Conservation (phyloP, 1,284 basidiomycete species). For the Laetiporus sulphureus region DNA sequence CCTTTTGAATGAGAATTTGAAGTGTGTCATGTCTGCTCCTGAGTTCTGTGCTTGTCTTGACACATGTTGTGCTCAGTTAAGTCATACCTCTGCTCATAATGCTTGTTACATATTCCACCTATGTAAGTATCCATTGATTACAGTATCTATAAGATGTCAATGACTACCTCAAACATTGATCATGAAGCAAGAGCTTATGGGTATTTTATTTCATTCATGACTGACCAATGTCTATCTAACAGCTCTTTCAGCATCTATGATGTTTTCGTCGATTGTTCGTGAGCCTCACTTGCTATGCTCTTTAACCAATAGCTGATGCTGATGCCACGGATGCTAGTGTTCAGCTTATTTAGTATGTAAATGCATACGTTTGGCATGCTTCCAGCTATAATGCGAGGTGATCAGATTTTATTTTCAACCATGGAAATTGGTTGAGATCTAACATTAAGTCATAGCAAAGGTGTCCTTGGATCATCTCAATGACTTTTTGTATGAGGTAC, state of each 20-base stretch:
- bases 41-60: conserved; percentile 11
- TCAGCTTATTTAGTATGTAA: conserved; percentile 30
- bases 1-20: conserved; percentile 26
- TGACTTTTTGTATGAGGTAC: conserved; percentile 37
- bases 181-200: conserved; percentile 26
- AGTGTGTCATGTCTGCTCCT: conserved; percentile 21
- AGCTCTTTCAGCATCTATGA: conserved; percentile 25
- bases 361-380: conserved; percentile 27
- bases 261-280: conserved; percentile 36
- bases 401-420: neutral
- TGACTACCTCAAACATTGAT: conserved; percentile 24
- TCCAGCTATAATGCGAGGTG: conserved; percentile 24
- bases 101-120: conserved; percentile 60
- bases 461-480: conserved; percentile 45
- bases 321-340: conserved; percentile 17
- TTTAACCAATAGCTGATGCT: neutral
- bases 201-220: conserved; percentile 7
- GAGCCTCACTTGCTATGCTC: conserved; percentile 2
- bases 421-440: neutral
- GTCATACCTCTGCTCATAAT: conserved; percentile 62
- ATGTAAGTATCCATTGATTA: conserved; percentile 23
- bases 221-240: conserved; percentile 10
- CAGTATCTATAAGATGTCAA: neutral
- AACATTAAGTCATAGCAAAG: conserved; percentile 31
- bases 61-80: conserved; percentile 32